Base-by-base conservation (phyloP, 2,329 filamentous ascomycete species). In the Didymella arachidicola region DNA sequence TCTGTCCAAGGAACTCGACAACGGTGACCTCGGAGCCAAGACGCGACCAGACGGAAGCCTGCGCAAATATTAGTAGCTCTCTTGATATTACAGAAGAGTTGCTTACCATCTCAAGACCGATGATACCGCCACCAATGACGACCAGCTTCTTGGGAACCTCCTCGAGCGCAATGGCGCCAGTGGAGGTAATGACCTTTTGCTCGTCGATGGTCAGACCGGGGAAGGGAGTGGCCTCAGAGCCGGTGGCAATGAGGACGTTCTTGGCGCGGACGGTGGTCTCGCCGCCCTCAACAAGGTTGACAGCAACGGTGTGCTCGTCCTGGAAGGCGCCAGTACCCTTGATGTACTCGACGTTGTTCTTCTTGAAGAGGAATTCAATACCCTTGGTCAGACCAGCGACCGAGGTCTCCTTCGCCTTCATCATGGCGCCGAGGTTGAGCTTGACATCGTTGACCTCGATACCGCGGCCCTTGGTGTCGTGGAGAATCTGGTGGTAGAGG, bases 171-270 rank as follows among this genome's bases (percentile, higher is more conserved):
- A 99, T 89, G 66, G 95, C 95, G 67, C 95, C 95, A 52, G 95
- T 99, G 83, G 93, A 97, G 72, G 93, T 96, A 75, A 99, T 87
- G 72, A 99, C 92, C 78, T 91, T 91, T 89, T 97, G 92, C 87
- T 99, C 95, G 74, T 99, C 95, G 73, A 99, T 91, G 74, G 92
- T 90, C 65, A 99, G 85, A 53, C 95, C 95, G 42, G 95, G 95
- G 85, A 99, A 99, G 27, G 94, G 95, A 47, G 95, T 97, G 47
- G 93, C 87, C 82, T 99, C 95, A 72, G 90, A 94, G 67, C 95
- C 95, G 65, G 95, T 99, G 62, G 95, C 94, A 78, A 99, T 97
- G 72, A 99, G 84, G 77, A 99, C 97, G 83, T 99, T 99, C 89
- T 98, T 98, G 75, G 88, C 95, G 69, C 87, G 85, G 61, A 98